phyloP scores from a whole-genome alignment of 768 basidiomycete genomes.

The Xanthoconium purpureum region DNA sequence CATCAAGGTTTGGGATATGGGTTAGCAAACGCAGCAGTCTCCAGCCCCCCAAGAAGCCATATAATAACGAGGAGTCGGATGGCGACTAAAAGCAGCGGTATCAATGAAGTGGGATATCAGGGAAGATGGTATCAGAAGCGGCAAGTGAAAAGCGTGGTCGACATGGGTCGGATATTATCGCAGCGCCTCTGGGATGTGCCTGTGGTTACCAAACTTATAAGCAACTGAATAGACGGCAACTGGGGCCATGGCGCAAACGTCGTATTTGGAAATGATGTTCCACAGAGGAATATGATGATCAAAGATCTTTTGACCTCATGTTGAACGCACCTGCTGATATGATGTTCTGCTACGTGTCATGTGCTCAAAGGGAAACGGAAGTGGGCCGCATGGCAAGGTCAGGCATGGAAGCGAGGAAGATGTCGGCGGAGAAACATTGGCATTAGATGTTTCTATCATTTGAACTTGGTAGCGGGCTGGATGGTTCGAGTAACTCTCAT shows the following conservation, averaged over 20 bases:
- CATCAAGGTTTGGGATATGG: constrained; percentile 13
- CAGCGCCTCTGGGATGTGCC: constrained; percentile 24
- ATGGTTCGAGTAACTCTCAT: constrained; percentile 8
- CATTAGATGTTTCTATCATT: constrained; percentile 12
- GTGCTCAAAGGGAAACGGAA: constrained; percentile 27
- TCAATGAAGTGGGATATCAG: constrained; percentile 21
- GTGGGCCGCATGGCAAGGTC: constrained; percentile 21
- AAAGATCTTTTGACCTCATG: constrained; percentile 33
- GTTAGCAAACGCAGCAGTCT: constrained; percentile 7
- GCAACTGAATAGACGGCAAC: constrained; percentile 30
- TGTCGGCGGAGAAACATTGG: constrained; percentile 16
- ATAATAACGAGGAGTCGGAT: background rate
- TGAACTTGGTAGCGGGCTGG: constrained; percentile 5
- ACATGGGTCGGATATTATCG: constrained; percentile 32
- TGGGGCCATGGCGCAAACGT: constrained; percentile 18
- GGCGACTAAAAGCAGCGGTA: constrained; percentile 22
- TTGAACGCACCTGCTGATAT: constrained; percentile 31
- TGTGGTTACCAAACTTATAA: constrained; percentile 25
- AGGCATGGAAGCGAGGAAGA: constrained; percentile 25
- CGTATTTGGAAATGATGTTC: constrained; percentile 23
- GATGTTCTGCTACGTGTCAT: constrained; percentile 27
- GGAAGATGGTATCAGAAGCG: constrained; percentile 17
- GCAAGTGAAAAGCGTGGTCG: constrained; percentile 20
- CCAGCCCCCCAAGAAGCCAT: constrained; percentile 15
- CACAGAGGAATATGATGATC: constrained; percentile 24